phyloP scores from a whole-genome alignment of 2,329 filamentous ascomycete genomes.

The Verticillium longisporum region DNA sequence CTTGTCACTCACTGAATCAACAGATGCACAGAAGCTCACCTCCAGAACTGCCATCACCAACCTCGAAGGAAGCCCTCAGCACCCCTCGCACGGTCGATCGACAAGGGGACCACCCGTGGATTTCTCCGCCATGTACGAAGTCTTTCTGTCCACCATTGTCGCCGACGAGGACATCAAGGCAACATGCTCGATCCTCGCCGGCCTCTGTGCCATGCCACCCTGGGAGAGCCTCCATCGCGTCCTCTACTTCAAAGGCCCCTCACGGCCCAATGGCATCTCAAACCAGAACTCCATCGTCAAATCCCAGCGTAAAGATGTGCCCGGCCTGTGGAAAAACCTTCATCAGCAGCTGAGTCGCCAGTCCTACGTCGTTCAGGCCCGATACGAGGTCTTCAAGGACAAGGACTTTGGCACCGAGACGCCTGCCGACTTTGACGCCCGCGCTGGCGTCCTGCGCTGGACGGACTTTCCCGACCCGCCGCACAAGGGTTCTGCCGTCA shows the following conservation, averaged over 20 bases:
- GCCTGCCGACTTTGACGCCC: constrained; percentile 31
- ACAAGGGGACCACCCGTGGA: neutral
- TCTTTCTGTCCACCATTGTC: constrained; percentile 51
- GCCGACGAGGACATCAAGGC: constrained; percentile 40
- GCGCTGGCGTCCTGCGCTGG: constrained; percentile 47
- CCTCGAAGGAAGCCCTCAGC: neutral
- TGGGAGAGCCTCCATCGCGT: constrained; percentile 43
- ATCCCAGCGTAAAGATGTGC: constrained; percentile 22
- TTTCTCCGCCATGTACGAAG: constrained; percentile 44
- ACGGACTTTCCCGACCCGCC: constrained; percentile 54
- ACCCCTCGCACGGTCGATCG: neutral
- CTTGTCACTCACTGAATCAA: too few species aligned
- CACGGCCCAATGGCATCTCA: constrained; percentile 36
- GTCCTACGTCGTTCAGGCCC: constrained; percentile 49
- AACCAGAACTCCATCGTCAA: constrained; percentile 24
- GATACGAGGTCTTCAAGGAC: constrained; percentile 45
- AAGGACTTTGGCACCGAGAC: constrained; percentile 35
- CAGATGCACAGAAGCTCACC: neutral
- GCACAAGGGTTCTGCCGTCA: constrained; percentile 34
- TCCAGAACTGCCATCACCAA: neutral
- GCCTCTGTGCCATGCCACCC: constrained; percentile 49
- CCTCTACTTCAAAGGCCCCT: constrained; percentile 45
- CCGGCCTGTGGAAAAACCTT: constrained; percentile 43
- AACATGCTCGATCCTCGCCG: constrained; percentile 47
- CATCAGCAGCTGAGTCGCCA: constrained; percentile 48